Base-by-base conservation (phyloP, 176 grass and related monocot genomes). In the Pontederia crassipes region DNA sequence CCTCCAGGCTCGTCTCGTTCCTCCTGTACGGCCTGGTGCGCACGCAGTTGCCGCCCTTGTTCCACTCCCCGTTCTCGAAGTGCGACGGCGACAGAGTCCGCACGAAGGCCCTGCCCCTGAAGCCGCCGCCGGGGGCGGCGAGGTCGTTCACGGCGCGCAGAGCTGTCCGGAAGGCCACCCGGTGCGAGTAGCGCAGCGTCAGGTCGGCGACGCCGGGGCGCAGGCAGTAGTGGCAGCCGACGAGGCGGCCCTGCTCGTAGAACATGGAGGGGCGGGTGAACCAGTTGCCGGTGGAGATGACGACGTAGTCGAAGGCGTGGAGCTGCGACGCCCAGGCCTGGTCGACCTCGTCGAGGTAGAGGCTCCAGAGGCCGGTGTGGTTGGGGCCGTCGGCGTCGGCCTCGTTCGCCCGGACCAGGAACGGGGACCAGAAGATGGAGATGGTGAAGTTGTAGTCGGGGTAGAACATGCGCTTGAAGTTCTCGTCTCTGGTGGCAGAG, bases 21-120 rank as follows among this genome's bases (percentile, higher is more conserved):
- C 67, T 57, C 3, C 58, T 45, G 62, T 78, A 74, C 46, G 86
- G 81, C 45, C 49, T 28, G 29, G 67, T 72, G n/a, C 81, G 74
- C 63, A 72, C 63, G 74, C 86, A 89, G 55, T 89, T 77, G 10
- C 86, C 86, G 35, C 86, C 86, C 61, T 46, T 78, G 78, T 89
- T 77, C 86, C 86, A 89, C 71, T 69, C 68, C 46, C 86, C 81
- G 71, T 69, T 69, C 75, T 85, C 86, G 75, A 85, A 89, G 71
- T 89, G 86, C 54, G 81, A 68, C 18, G 81, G 81, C 45, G 86
- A 75, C 63, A 84, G 55, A 48, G 86, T 73, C 63, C 86, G 56
- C 28, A 84, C 32, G 27, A 84, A 2, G 9, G 69, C 71, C 67
- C 56, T 73, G 26, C 86, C 81, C 0, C 62, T 40, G 74, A 82